phyloP scores from a whole-genome alignment of 2,329 filamentous ascomycete genomes.

The Neonectria ditissima region DNA sequence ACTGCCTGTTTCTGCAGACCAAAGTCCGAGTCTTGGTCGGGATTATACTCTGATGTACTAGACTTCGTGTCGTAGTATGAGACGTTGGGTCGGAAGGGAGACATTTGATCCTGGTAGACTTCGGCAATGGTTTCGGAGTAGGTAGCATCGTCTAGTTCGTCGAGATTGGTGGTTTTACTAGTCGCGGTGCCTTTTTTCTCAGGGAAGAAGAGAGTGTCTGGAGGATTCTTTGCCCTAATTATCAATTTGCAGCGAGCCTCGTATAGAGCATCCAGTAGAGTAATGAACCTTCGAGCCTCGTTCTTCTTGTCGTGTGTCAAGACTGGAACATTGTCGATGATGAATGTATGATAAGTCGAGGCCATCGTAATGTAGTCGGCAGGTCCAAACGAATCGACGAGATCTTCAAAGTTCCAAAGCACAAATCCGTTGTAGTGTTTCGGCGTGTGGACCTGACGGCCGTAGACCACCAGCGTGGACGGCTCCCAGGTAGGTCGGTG shows the following conservation, averaged over 20 bases:
- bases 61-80: constrained; percentile 69
- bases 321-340: constrained; percentile 77
- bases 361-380: constrained; percentile 87
- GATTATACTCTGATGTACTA: constrained; percentile 62
- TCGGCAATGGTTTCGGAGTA: constrained; percentile 65
- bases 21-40: constrained; percentile 70
- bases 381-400: constrained; percentile 78
- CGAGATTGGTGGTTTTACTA: constrained; percentile 18
- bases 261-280: constrained; percentile 82
- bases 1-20: constrained; percentile 54
- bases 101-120: constrained; percentile 81
- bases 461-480: constrained; percentile 67
- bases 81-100: constrained; percentile 83
- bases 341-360: constrained; percentile 82
- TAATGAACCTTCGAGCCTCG: constrained; percentile 84
- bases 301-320: constrained; percentile 79
- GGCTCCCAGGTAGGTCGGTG: constrained; percentile 55
- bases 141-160: constrained; percentile 52
- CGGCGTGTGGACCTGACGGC: constrained; percentile 70
- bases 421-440: constrained; percentile 68
- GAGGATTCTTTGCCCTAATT: constrained; percentile 73
- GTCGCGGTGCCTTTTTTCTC: constrained; percentile 55
- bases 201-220: constrained; percentile 84
- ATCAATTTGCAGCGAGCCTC: constrained; percentile 84
- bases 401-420: constrained; percentile 74